Evolutionary conservation across 2,329 filamentous ascomycete species (phyloP), one percentile per base, ranked within the genome.

Genomic region (Curvularia sp.): DNA sequence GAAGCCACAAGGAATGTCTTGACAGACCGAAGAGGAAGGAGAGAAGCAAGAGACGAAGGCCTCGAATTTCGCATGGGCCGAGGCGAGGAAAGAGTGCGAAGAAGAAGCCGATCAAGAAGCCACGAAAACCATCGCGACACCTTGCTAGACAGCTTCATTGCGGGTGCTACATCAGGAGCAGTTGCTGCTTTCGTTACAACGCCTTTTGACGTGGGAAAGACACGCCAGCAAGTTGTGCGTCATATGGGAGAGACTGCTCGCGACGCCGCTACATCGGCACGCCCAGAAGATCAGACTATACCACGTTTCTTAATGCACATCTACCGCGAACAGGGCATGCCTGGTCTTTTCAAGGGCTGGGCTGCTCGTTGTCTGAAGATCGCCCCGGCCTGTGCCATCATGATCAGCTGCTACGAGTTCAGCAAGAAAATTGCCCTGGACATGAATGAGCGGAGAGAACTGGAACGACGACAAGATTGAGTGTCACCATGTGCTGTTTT

Each of bases 331-430:
- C 94, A 98, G 78, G 95, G 95, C 1, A 75, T 87, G 15, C 75
- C 85, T 1, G 95, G 95, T 0, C 80, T 99, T 5, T 98, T 96
- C 86, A 91, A 84, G 68, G 95, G 95, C 42, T 97, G 93, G 92
- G 89, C 92, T 23, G 93, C 95, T 0, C 84, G 95, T 38, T 96
- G 92, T 66, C 81, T 98, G 60, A 98, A 98, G 76, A 93, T 99
- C 5, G 94, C 95, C 1, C 95, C 95, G 1, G 92, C 94, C 0
- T 99, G 95, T 78, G 95, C 95, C 27, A 98, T 99, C 74, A 99
- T 99, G 95, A 98, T 99, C 74, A 96, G 92, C 74, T 97, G 90
- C 74, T 99, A 98, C 77, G 95, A 99, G 78, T 86, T 98, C 36
- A 93, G 95, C 49, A 99, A 99, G 83, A 89, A 91, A 76, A 88